Conservation (phyloP, 345 rosid species). For the Citrus australasica region DNA sequence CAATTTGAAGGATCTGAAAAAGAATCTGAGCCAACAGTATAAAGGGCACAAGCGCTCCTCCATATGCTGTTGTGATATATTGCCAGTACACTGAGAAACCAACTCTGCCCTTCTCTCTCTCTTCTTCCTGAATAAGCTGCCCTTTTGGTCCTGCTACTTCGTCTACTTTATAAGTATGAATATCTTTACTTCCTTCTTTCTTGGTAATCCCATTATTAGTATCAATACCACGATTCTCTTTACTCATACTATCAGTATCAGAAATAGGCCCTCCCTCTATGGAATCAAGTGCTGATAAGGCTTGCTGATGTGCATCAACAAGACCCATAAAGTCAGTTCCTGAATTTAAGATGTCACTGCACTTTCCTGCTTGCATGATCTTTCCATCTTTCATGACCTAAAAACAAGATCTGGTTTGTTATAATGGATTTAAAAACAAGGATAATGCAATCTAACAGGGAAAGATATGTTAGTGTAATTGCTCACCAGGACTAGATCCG, state of each 20-base stretch:
- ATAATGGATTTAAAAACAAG: not conserved
- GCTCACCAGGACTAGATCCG: slow-evolving; percentile 73
- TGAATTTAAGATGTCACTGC: slow-evolving; percentile 52
- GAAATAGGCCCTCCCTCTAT: slow-evolving; percentile 33
- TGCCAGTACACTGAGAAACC: slow-evolving; percentile 62
- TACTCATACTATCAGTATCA: slow-evolving; percentile 16
- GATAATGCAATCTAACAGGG: not conserved
- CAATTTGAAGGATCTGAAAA: slow-evolving; percentile 67
- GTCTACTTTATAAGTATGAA: slow-evolving; percentile 30
- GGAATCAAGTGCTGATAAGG: slow-evolving; percentile 50
- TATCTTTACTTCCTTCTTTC: slow-evolving; percentile 29
- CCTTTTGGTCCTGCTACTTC: slow-evolving; percentile 39
- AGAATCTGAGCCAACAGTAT: slow-evolving; percentile 58
- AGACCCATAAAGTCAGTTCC: slow-evolving; percentile 79
- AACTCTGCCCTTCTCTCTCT: slow-evolving; percentile 78
- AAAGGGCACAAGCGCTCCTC: slow-evolving; percentile 72
- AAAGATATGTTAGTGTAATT: not conserved
- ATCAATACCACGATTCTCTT: slow-evolving; percentile 19
- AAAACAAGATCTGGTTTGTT: slow-evolving; percentile 6
- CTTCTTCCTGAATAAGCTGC: slow-evolving; percentile 78
- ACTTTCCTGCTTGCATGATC: slow-evolving; percentile 73
- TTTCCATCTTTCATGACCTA: slow-evolving; percentile 84
- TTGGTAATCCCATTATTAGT: slow-evolving; percentile 14
- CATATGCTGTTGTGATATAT: slow-evolving; percentile 59
- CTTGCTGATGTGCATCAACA: slow-evolving; percentile 67